phyloP scores from a whole-genome alignment of 768 basidiomycete genomes.

The Leucocoprinus birnbaumii region DNA sequence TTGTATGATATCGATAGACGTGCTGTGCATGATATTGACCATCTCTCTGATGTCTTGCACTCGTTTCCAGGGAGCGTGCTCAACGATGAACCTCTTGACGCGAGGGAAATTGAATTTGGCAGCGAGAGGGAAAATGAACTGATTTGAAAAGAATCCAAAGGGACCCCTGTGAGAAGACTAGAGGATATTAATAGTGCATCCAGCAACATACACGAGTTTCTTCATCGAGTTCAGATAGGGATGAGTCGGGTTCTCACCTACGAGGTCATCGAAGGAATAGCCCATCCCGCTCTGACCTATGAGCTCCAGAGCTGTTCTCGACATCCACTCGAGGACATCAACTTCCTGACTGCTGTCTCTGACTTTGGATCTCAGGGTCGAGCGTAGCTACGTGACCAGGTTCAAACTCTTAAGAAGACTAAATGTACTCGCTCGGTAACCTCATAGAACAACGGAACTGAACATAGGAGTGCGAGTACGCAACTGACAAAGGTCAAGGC shows the following conservation, averaged over 20 bases:
- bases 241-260: too few species aligned
- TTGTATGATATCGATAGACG: slow-evolving; percentile 33
- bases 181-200: too few species aligned
- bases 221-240: too few species aligned
- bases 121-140: slow-evolving; percentile 9
- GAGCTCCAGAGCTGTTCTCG: too few species aligned
- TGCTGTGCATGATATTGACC: slow-evolving; percentile 29
- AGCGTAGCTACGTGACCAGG: too few species aligned
- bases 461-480: neutral
- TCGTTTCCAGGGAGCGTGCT: slow-evolving; percentile 26
- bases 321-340: too few species aligned
- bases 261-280: too few species aligned
- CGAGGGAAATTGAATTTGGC: slow-evolving; percentile 3
- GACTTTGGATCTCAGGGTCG: too few species aligned
- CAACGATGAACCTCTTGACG: slow-evolving; percentile 24
- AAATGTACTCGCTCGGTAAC: slow-evolving; percentile 28
- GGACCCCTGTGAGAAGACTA: slow-evolving; percentile 4
- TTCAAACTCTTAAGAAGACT: too few species aligned
- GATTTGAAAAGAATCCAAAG: slow-evolving; percentile 5
- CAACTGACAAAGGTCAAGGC: neutral
- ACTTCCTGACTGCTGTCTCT: too few species aligned
- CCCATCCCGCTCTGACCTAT: too few species aligned
- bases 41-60: slow-evolving; percentile 29
- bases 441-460: slow-evolving; percentile 33
- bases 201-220: too few species aligned